Evolutionary conservation across 306 rosid species (phyloP).

Genomic region (Prunus kanzakura): DNA sequence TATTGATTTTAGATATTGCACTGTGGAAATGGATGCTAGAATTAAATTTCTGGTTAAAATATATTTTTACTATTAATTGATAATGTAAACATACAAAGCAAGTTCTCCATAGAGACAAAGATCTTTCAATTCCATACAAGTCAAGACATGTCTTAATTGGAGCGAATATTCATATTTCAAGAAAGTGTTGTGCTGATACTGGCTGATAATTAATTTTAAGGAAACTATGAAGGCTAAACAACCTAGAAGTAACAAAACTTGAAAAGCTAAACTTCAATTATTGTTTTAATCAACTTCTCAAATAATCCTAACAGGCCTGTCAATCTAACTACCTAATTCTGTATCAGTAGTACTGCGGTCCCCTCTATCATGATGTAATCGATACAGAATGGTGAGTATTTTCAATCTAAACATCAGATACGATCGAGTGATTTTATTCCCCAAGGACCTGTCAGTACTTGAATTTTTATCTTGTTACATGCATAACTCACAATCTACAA

Average conservation of each 20-base stretch:
- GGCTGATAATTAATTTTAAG: background rate
- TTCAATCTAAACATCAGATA: background rate
- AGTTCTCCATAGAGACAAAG: background rate
- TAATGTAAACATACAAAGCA: too few relatives aligned
- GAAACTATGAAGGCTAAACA: background rate
- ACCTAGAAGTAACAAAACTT: background rate
- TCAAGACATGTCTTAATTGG: background rate
- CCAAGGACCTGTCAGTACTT: background rate
- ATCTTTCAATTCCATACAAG: background rate
- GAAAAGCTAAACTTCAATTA: too few relatives aligned
- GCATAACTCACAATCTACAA: too few relatives aligned
- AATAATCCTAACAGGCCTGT: background rate
- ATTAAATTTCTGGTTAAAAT: too few relatives aligned
- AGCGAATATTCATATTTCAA: background rate
- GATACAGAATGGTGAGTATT: background rate
- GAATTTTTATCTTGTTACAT: too few relatives aligned
- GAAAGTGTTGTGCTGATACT: background rate
- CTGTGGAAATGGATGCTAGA: too few relatives aligned
- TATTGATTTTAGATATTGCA: too few relatives aligned
- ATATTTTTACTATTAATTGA: too few relatives aligned
- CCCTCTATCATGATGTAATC: background rate
- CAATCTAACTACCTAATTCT: background rate
- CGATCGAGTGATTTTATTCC: background rate
- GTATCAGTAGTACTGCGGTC: background rate
- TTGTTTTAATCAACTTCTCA: background rate